Conservation (phyloP, 2,329 filamentous ascomycete species). For the Pyricularia pennisetigena region DNA sequence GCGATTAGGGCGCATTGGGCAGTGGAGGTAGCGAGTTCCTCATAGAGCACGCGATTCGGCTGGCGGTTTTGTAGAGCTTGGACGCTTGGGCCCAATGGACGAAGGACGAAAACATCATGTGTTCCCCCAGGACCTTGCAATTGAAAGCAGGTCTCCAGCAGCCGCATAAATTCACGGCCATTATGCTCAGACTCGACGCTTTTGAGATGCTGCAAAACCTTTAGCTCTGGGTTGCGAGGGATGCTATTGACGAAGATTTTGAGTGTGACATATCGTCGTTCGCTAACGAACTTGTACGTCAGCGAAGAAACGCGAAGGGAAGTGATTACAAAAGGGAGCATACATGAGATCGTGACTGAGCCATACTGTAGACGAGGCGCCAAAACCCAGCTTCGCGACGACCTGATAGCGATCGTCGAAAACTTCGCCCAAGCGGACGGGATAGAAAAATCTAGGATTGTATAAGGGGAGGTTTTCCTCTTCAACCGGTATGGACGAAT, state of each 20-base stretch:
- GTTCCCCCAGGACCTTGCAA: background rate
- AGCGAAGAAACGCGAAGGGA: background rate
- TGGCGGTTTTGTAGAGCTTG: background rate
- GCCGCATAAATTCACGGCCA: background rate
- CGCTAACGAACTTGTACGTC: background rate
- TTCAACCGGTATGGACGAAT: too few species aligned
- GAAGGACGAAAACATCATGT: background rate
- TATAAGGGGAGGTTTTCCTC: background rate
- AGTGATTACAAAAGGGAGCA: background rate
- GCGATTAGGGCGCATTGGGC: background rate
- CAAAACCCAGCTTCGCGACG: background rate
- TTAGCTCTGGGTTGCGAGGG: background rate
- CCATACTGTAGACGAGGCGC: background rate
- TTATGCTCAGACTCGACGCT: background rate
- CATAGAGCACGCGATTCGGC: background rate
- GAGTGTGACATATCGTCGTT: background rate
- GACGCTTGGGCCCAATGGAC: background rate
- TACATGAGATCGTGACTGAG: background rate
- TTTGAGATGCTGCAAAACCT: background rate
- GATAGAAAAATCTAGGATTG: background rate
- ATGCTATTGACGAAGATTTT: background rate
- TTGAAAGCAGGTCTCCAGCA: background rate
- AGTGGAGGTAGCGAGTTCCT: background rate
- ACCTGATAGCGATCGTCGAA: background rate
- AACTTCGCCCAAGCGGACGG: background rate